phyloP scores from a whole-genome alignment of 352 stramenopile genomes.

The Phytophthora capsici region DNA sequence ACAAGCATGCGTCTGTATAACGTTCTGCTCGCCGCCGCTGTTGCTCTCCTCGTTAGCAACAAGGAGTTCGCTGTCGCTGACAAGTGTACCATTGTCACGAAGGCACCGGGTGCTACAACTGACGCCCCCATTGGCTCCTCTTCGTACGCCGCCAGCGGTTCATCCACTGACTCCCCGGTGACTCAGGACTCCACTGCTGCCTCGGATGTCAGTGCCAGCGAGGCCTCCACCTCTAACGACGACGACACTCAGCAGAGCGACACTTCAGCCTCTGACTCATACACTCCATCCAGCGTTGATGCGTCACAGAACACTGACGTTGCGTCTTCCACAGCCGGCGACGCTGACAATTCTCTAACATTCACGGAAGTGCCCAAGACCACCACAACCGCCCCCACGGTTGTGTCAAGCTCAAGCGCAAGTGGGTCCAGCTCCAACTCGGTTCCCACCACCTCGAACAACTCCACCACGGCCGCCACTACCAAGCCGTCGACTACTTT shows the following conservation, averaged over 20 bases:
- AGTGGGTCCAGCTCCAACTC: conserved; percentile 3
- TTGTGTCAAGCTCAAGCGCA: neutral
- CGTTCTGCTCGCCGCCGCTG: conserved; percentile 9
- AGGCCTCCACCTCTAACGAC: neutral
- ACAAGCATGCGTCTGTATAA: conserved; percentile 10
- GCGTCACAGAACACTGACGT: conserved; percentile 5
- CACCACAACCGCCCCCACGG: conserved; percentile 5
- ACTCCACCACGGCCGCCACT: conserved; percentile 8
- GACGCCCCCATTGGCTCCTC: neutral
- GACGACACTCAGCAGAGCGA: neutral
- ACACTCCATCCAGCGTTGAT: conserved; percentile 1
- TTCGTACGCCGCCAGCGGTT: conserved; percentile 6
- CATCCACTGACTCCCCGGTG: neutral
- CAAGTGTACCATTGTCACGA: conserved; percentile 4
- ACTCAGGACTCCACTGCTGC: conserved; percentile 7
- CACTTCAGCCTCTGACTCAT: conserved; percentile 27
- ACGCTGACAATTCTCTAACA: neutral
- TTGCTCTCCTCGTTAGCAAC: conserved; percentile 5
- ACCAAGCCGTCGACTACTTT: conserved; percentile 3
- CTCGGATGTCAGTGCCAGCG: neutral
- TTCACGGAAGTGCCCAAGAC: neutral
- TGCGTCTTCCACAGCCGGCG: conserved; percentile 3
- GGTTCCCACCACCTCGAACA: conserved; percentile 1
- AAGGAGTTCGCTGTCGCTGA: conserved; percentile 8
- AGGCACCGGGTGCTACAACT: neutral